Evolutionary conservation across 352 stramenopile species (phyloP).

Genomic region (Phytopythium oedochilum): DNA sequence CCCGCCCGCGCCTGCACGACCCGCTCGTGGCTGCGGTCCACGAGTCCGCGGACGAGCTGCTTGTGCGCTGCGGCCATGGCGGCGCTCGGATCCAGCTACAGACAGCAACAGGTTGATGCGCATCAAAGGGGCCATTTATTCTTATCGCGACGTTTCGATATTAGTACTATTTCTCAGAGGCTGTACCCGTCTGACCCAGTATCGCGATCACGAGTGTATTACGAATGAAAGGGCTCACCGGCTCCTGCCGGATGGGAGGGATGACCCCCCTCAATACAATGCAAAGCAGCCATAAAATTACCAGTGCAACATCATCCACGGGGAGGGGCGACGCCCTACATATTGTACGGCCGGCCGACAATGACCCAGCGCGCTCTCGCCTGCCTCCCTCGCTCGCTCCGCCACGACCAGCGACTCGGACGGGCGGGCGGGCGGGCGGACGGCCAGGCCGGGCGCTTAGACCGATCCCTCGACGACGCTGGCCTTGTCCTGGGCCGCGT

Average conservation of each 20-base stretch:
- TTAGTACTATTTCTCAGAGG: background rate
- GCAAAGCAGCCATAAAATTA: constrained; percentile 8
- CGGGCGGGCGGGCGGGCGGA: no score
- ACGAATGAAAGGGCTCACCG: background rate
- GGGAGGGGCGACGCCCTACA: background rate
- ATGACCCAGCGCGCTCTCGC: background rate
- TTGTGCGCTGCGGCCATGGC: constrained; percentile 24
- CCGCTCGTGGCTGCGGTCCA: constrained; percentile 55
- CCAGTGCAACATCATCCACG: background rate
- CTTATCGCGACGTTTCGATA: background rate
- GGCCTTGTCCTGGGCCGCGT: constrained; percentile 26
- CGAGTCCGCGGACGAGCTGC: constrained; percentile 47
- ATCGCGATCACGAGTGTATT: background rate
- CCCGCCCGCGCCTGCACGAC: constrained; percentile 51
- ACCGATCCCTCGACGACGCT: constrained; percentile 59
- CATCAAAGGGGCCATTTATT: background rate
- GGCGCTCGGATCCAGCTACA: no score
- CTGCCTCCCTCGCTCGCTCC: background rate
- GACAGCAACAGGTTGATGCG: no score
- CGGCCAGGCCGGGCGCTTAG: constrained; percentile 28
- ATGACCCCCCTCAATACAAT: background rate
- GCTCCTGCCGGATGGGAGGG: background rate
- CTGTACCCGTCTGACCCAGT: background rate
- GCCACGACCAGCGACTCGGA: background rate
- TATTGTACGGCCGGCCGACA: background rate